Evolutionary conservation across 2,329 filamentous ascomycete genomes (phyloP).

Genomic region (Nemania diffusa): DNA sequence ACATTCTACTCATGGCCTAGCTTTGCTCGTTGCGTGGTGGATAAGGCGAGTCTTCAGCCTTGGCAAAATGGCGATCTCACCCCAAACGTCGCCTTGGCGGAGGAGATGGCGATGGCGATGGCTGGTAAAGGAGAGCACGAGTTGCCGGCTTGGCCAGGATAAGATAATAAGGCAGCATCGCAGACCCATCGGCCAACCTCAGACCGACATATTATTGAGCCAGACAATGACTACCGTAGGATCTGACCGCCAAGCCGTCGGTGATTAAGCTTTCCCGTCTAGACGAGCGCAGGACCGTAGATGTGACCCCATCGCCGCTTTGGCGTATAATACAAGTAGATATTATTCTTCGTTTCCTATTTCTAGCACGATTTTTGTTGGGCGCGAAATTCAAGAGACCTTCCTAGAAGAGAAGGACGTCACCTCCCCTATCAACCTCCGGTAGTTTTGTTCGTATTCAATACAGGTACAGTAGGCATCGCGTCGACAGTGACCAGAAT

Average conservation of each 20-base stretch:
- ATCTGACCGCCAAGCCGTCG: conserved; percentile 3
- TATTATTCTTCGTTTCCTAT: conserved; percentile 27
- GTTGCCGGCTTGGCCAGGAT: conserved; percentile 3
- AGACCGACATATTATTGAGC: conserved; percentile 17
- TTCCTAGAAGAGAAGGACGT: conserved; percentile 46
- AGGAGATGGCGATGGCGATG: conserved; percentile 10
- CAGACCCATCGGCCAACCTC: conserved; percentile 5
- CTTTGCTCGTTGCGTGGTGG: conserved; percentile 32
- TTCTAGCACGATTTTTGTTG: conserved; percentile 23
- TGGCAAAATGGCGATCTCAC: conserved; percentile 38
- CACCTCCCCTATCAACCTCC: conserved; percentile 27
- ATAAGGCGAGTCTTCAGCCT: conserved; percentile 40
- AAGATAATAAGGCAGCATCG: conserved; percentile 25
- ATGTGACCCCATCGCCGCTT: conserved; percentile 24
- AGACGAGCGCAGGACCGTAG: conserved; percentile 11
- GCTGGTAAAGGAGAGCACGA: not conserved
- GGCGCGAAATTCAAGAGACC: conserved; percentile 37
- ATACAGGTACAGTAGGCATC: conserved; percentile 11
- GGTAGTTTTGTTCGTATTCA: conserved; percentile 32
- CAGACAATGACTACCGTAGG: conserved; percentile 12
- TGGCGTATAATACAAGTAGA: conserved; percentile 16
- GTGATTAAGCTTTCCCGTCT: conserved; percentile 19
- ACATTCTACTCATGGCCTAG: conserved; percentile 50
- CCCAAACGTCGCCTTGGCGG: conserved; percentile 23
- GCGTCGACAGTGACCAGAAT: not conserved